Base-by-base conservation (phyloP, 257 asterid genomes). In the Nemophila menziesii region DNA sequence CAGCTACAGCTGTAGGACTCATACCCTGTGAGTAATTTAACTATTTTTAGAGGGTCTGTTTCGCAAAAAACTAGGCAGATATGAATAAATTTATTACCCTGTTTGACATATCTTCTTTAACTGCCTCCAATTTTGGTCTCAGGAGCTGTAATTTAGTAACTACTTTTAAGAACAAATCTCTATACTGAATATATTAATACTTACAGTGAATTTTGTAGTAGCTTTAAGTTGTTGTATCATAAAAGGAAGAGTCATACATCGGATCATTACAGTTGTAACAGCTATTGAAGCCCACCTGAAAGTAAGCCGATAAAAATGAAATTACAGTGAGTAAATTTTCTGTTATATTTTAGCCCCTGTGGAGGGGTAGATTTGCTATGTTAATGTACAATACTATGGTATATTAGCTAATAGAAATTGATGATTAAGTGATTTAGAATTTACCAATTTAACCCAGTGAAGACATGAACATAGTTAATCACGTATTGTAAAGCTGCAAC, bases 221-320 rank as follows among this genome's bases (percentile, higher is more conserved):
- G 92, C 55, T 72, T 81, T 90, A 61, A 90, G 63, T 63, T 78
- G 92, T 65, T 81, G 62, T 45, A 90, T 61, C 67, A 81, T 51
- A 49, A 90, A 52, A 11, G 98, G 98, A 67, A 82, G 33, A 53
- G 78, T 76, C 37, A 71, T 4, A 22, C 22, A 16, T 33, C 94
- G 86, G 59, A 90, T 85, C 56, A 84, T 18, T 54, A 85, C 11
- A 4, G 95, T 74, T 46, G 96, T 66, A 52, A 44, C 44, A 43
- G 53, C 73, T 52, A 90, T 74, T 9, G 98, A 64, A 48, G 73
- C 83, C 94, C 98, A 90, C 98, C 98, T 90, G 68, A 69, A 61
- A 45, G 66, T 18, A 33, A 23, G n/a, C n/a, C n/a, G n/a, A n/a
- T n/a, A n/a, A n/a, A n/a, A n/a, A n/a, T n/a, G n/a, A n/a, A n/a